Evolutionary conservation across 495 filamentous ascomycete species (phyloP), one percentile per base, ranked within the genome.

Genomic region (Talaromyces adpressus): DNA sequence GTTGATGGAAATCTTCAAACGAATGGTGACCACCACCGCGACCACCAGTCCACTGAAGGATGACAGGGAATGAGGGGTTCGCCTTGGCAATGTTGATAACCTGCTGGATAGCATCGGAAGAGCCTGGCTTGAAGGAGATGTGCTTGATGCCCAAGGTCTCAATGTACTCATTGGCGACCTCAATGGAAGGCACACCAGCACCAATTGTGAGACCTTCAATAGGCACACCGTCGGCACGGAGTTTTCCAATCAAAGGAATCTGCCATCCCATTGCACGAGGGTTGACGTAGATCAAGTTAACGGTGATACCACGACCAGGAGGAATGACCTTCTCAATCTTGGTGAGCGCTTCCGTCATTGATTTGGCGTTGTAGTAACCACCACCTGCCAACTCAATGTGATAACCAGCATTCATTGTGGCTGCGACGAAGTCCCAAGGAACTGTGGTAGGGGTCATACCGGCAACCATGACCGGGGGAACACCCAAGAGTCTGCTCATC

Each of bases 1-100:
- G 79, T 22, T 73, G 65, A 65, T 82, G 79, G 67, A 82, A 82
- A 62, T 82, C 80, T 66, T 82, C 80, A 62, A 70, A 81, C 2
- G 80, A 82, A 63, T 82, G 80, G 66, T 82, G 80, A 45, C 80
- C 80, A 65, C 80, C 80, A 23, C 77, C 80, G 61, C 80, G 72
- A 7, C 80, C 80, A 59, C 80, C 80, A 8, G 80, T 82, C 80
- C 80, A 82, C 64, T 82, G 80, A 60, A 82, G 64, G 18, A 80
- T 75, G 53, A 82, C 70, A 7, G 79, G 78, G 68, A 81, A 80
- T 36, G 70, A 67, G 14, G 79, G 77, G 61, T 81, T 72, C 7
- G 72, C 70, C 62, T 75, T 75, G 47, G 80, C 78, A 57, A 82
- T 77, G 36, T 76, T 72, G 54, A 81, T 70, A 4, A 82, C 80